Percentiles rank a stretch among this genome's conserved stretches.
Evolutionary conservation across 176 grass and related monocot species (phyloP).

Genomic region (Tillandsia fasciculata): DNA sequence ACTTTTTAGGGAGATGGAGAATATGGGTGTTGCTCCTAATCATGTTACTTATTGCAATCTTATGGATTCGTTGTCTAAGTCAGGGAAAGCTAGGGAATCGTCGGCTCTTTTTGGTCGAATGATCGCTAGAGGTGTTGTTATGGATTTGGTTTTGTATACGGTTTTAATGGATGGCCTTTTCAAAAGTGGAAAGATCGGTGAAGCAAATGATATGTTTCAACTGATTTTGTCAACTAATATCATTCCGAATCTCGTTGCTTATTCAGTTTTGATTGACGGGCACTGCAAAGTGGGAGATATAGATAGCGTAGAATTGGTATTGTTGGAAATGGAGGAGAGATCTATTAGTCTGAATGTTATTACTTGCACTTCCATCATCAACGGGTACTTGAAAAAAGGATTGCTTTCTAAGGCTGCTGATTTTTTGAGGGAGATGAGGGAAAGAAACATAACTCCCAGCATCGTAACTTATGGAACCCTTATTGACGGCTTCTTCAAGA

Average conservation of each 20-base stretch:
- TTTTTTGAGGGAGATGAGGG: slow-evolving; percentile 54
- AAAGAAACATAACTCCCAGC: slow-evolving; percentile 55
- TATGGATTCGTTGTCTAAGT: slow-evolving; percentile 63
- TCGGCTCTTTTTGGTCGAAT: slow-evolving; percentile 49
- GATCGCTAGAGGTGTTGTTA: slow-evolving; percentile 48
- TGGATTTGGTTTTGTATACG: slow-evolving; percentile 72
- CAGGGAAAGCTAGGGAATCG: slow-evolving; percentile 11
- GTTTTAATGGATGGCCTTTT: slow-evolving; percentile 54
- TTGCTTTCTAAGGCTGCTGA: slow-evolving; percentile 36
- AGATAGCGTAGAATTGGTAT: slow-evolving; percentile 39
- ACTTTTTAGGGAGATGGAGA: slow-evolving; percentile 77
- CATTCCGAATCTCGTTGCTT: slow-evolving; percentile 47
- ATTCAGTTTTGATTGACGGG: slow-evolving; percentile 58
- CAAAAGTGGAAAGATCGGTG: slow-evolving; percentile 44
- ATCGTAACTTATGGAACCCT: slow-evolving; percentile 67
- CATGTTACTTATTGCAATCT: slow-evolving; percentile 73
- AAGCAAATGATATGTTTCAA: slow-evolving; percentile 34
- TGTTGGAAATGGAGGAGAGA: slow-evolving; percentile 52
- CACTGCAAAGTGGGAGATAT: slow-evolving; percentile 58
- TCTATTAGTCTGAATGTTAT: slow-evolving; percentile 51
- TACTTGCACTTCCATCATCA: slow-evolving; percentile 68
- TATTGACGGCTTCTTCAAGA: slow-evolving; percentile 77
- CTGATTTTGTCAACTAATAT: slow-evolving; percentile 42
- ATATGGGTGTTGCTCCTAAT: slow-evolving; percentile 47
- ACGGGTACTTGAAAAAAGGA: slow-evolving; percentile 59